Evolutionary conservation across 441 rosid species (phyloP).

Genomic region (Biscutella laevigata): DNA sequence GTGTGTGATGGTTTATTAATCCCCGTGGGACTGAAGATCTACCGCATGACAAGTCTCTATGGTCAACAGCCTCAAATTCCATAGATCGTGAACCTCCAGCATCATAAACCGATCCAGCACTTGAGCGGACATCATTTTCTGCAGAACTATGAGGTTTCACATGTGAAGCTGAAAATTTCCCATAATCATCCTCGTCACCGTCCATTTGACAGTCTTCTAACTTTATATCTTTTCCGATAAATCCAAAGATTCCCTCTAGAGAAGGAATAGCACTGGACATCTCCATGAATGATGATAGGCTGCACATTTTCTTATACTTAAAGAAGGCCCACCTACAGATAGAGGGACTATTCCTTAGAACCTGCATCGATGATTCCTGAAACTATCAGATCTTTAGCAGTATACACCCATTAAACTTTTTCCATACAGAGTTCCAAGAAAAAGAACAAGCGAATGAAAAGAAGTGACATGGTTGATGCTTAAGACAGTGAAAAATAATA

Average conservation of each 20-base stretch:
- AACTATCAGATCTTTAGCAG: conserved; percentile 19
- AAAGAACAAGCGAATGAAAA: conserved; percentile 3
- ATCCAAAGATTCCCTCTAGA: conserved; percentile 49
- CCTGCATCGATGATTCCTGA: conserved; percentile 39
- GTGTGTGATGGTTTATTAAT: conserved; percentile 40
- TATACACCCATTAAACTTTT: not conserved
- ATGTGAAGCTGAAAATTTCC: conserved; percentile 31
- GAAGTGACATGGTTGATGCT: conserved; percentile 1
- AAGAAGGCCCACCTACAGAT: conserved; percentile 59
- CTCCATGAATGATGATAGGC: conserved; percentile 40
- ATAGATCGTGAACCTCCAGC: conserved; percentile 52
- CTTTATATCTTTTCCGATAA: conserved; percentile 35
- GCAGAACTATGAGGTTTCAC: conserved; percentile 34
- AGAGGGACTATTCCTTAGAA: conserved; percentile 47
- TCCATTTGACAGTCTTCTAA: conserved; percentile 43
- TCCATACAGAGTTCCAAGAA: not conserved
- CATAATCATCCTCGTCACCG: conserved; percentile 50
- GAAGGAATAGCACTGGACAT: conserved; percentile 37
- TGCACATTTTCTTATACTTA: conserved; percentile 50
- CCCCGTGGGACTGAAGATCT: conserved; percentile 66
- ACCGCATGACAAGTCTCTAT: conserved; percentile 50
- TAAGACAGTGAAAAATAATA: conserved; percentile 2
- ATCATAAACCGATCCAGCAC: conserved; percentile 49
- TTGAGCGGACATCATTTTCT: conserved; percentile 38
- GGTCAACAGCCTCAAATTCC: conserved; percentile 59